phyloP scores from a whole-genome alignment of 371 early-diverging fungal species.

The Lichtheimia ornata region DNA sequence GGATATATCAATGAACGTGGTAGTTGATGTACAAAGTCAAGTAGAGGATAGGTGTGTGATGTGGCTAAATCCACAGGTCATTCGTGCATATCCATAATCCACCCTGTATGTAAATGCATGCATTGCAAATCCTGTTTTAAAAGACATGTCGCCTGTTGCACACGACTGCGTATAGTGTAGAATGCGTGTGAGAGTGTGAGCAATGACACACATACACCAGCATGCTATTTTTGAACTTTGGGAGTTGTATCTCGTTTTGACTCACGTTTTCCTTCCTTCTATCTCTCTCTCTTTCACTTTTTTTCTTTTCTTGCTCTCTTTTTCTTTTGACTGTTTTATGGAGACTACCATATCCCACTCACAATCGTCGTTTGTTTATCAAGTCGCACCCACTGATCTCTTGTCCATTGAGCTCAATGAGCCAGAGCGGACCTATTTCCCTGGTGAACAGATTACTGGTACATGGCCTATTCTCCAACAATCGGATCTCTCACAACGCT shows the following conservation, averaged over 20 bases:
- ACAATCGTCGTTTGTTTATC: slow-evolving; percentile 17
- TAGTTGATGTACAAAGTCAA: too few species aligned
- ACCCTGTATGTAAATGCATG: too few species aligned
- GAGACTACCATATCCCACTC: slow-evolving; percentile 6
- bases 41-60: too few species aligned
- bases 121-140: too few species aligned
- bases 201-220: neutral
- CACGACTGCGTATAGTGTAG: too few species aligned
- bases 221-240: neutral
- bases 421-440: slow-evolving; percentile 18
- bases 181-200: neutral
- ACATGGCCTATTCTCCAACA: neutral
- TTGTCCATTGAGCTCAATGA: slow-evolving; percentile 15
- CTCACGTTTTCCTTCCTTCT: neutral
- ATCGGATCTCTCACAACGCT: too few species aligned
- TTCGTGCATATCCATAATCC: too few species aligned
- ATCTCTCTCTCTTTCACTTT: neutral
- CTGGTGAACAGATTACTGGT: slow-evolving; percentile 24
- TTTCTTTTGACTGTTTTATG: slow-evolving; percentile 2
- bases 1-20: neutral
- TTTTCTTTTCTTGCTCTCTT: neutral
- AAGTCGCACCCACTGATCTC: slow-evolving; percentile 11
- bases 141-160: too few species aligned
- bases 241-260: neutral
- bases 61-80: too few species aligned